These are phyloP conservation scores for Codiaeum variegatum DNA, from an alignment of 441 rosid genomes.

Conservation along the genomic window DNA sequence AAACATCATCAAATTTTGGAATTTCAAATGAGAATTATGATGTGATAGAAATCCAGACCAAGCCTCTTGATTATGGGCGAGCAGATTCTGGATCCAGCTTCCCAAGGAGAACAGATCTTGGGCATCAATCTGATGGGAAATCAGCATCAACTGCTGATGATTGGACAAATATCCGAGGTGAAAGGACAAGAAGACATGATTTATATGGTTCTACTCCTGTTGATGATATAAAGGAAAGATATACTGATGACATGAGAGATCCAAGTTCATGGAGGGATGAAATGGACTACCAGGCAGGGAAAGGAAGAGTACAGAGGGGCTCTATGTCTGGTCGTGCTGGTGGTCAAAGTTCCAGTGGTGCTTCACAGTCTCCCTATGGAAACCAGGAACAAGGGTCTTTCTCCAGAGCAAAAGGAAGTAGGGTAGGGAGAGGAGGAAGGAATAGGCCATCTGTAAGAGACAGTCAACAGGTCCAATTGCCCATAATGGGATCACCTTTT, in stretches of 20 bases:
- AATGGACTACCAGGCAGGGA: constrained; percentile 59
- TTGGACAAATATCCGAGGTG: constrained; percentile 59
- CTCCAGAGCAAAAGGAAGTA: constrained; percentile 69
- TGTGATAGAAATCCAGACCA: constrained; percentile 97
- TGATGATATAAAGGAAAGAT: constrained; percentile 72
- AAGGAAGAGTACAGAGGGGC: constrained; percentile 76
- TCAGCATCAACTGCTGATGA: constrained; percentile 57
- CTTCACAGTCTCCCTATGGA: constrained; percentile 54
- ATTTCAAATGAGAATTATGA: constrained; percentile 90
- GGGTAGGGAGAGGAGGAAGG: constrained; percentile 79
- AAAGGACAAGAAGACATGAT: constrained; percentile 59
- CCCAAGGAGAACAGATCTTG: constrained; percentile 50
- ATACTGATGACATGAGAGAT: constrained; percentile 48
- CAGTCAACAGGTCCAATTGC: constrained; percentile 73
- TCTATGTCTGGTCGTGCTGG: constrained; percentile 44
- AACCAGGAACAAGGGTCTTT: constrained; percentile 57
- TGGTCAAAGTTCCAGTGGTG: constrained; percentile 56
- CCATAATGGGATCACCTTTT: constrained; percentile 89
- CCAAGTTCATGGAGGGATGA: constrained; percentile 64
- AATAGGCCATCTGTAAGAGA: constrained; percentile 84
- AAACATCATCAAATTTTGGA: constrained; percentile 86
- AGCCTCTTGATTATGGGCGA: constrained; percentile 75
- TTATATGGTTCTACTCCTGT: constrained; percentile 43
- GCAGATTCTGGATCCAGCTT: constrained; percentile 60
- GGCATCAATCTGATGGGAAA: constrained; percentile 58